These are phyloP conservation scores for Trametes pubescens DNA, from an alignment of 1,284 basidiomycete genomes.

Conservation along the genomic window DNA sequence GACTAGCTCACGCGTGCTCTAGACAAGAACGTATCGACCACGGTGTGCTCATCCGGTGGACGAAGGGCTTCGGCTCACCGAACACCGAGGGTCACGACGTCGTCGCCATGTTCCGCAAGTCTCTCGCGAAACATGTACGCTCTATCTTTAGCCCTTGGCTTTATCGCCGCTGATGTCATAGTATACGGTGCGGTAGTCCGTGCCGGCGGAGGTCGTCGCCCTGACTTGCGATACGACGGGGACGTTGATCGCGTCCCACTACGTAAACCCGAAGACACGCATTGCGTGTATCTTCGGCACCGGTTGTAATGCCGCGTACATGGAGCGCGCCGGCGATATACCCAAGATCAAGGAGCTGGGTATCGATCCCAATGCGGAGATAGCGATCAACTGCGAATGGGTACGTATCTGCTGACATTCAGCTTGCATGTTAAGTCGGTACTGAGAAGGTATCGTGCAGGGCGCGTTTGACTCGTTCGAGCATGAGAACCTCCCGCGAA, in stretches of 20 bases:
- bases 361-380: constrained; percentile 74
- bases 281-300: constrained; percentile 98
- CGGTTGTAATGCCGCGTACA: constrained; percentile 98
- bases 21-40: constrained; percentile 96
- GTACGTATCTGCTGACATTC: constrained; percentile 51
- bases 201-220: constrained; percentile 83
- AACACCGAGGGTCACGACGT: constrained; percentile 96
- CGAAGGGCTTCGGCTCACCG: constrained; percentile 94
- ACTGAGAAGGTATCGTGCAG: constrained; percentile 48
- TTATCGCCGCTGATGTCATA: constrained; percentile 18
- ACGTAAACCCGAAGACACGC: constrained; percentile 90
- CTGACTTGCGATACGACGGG: constrained; percentile 98
- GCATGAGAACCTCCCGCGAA: constrained; percentile 93
- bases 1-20: constrained; percentile 22
- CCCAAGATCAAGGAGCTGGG: constrained; percentile 83
- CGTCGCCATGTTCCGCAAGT: constrained; percentile 89
- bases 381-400: constrained; percentile 99
- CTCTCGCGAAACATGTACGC: constrained; percentile 78
- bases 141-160: background rate
- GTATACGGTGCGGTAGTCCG: constrained; percentile 53
- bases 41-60: constrained; percentile 96
- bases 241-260: constrained; percentile 96
- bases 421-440: background rate
- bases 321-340: constrained; percentile 85
- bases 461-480: constrained; percentile 98